These are phyloP conservation scores for Castanea sativa DNA, from an alignment of 306 rosid species.

Conservation along the genomic window DNA sequence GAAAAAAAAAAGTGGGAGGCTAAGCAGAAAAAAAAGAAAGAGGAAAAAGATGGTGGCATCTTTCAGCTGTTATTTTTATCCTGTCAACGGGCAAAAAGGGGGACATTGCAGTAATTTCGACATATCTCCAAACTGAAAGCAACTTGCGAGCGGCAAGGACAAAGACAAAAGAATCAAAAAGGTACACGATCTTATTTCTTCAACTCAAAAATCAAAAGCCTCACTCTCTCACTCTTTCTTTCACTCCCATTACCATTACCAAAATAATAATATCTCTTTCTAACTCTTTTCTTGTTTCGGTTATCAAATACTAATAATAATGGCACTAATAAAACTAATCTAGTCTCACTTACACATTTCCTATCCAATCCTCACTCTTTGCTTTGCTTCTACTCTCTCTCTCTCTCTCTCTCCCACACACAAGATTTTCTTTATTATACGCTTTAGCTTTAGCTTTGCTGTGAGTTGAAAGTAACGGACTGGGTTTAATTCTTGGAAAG, in stretches of 20 bases:
- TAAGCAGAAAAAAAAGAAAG: too few relatives aligned
- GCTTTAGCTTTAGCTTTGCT: constrained; percentile 10
- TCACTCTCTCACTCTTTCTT: constrained; percentile 22
- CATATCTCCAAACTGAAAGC: constrained; percentile 15
- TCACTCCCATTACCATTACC: too few relatives aligned
- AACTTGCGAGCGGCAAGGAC: constrained; percentile 34
- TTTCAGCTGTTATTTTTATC: background rate
- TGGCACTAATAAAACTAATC: too few relatives aligned
- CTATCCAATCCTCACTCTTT: constrained; percentile 21
- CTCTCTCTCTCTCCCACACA: constrained; percentile 21
- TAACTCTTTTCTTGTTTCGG: too few relatives aligned
- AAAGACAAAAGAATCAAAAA: constrained; percentile 11
- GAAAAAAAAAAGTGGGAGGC: too few relatives aligned
- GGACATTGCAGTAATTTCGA: constrained; percentile 38
- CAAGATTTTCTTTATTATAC: background rate
- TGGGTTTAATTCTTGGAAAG: constrained; percentile 11
- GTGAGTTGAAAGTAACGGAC: background rate
- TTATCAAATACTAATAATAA: too few relatives aligned
- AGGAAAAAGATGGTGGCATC: background rate
- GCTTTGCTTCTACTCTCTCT: constrained; percentile 49
- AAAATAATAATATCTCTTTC: too few relatives aligned
- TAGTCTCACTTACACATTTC: background rate
- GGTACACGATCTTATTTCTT: constrained; percentile 7
- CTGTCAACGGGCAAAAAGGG: constrained; percentile 33
- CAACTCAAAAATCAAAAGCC: background rate